Conservation (phyloP, 371 early-diverging fungal genomes). For the Syncephalis plumigaleata region DNA sequence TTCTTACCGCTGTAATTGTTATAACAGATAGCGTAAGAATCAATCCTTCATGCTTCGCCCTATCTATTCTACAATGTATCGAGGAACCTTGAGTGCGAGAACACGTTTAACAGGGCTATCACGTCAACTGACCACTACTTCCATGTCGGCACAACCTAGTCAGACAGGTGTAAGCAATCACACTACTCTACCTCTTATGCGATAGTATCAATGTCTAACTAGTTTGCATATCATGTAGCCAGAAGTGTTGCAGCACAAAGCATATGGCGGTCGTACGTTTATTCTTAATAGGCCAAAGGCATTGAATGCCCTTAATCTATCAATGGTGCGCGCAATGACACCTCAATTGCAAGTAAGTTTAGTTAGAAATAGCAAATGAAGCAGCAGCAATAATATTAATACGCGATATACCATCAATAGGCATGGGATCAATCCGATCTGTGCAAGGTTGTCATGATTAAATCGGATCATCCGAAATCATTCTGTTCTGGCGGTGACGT, state of each 20-base stretch:
- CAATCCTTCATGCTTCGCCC: no score
- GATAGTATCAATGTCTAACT: no score
- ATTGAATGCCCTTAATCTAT: constrained; percentile 73
- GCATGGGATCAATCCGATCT: constrained; percentile 80
- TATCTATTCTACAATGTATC: no score
- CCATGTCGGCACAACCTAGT: no score
- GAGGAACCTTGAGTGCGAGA: no score
- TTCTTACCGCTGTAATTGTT: no score
- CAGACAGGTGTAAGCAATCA: no score
- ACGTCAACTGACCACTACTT: no score
- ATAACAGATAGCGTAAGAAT: no score
- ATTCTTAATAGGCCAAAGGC: constrained; percentile 78
- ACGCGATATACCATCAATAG: constrained; percentile 14
- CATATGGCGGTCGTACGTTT: constrained; percentile 55
- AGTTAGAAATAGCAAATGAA: constrained; percentile 15
- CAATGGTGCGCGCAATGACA: constrained; percentile 70
- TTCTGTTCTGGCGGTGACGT: constrained; percentile 98
- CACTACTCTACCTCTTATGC: neutral
- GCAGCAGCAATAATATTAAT: no score
- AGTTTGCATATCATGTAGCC: constrained; percentile 34
- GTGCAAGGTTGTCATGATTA: constrained; percentile 72
- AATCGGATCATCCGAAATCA: constrained; percentile 52
- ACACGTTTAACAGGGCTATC: no score
- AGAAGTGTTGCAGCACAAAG: constrained; percentile 39
- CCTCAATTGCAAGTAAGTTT: constrained; percentile 71